Evolutionary conservation across 192 early-diverging fungal genomes (phyloP).

Genomic region (Linnemannia zychae): DNA sequence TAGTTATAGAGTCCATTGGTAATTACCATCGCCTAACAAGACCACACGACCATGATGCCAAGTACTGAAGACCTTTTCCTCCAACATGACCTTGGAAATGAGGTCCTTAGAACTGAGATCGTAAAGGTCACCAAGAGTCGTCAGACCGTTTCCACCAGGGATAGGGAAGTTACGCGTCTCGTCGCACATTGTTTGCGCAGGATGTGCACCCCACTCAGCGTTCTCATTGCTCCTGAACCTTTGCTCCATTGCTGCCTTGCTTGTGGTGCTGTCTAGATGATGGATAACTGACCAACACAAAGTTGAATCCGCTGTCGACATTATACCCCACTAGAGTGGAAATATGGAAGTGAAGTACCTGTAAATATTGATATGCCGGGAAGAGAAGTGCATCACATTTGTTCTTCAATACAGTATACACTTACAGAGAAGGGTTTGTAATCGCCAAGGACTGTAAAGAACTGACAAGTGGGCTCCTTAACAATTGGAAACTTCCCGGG

Average conservation of each 20-base stretch:
- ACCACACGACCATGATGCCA: constrained; percentile 3
- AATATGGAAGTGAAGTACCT: no score
- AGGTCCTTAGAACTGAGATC: background rate
- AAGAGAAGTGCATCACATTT: no score
- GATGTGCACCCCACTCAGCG: constrained; percentile 19
- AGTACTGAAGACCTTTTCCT: constrained; percentile 23
- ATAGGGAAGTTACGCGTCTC: constrained; percentile 4
- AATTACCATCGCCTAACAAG: constrained; percentile 18
- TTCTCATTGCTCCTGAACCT: background rate
- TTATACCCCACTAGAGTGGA: constrained; percentile 14
- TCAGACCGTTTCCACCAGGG: background rate
- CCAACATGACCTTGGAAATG: constrained; percentile 7
- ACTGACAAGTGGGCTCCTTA: background rate
- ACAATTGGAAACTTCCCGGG: background rate
- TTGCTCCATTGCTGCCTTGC: background rate
- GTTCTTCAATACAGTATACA: no score
- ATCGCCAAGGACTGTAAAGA: background rate
- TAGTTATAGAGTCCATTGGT: background rate
- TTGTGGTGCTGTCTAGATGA: background rate
- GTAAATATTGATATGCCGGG: no score
- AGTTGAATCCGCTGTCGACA: background rate
- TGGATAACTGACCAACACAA: constrained; percentile 22
- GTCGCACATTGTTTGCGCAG: background rate
- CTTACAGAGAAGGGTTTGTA: constrained; percentile 24
- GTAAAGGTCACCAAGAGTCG: constrained; percentile 3